These are phyloP conservation scores for Bipolaris zeicola DNA, from an alignment of 2,329 filamentous ascomycete genomes.

Conservation along the genomic window DNA sequence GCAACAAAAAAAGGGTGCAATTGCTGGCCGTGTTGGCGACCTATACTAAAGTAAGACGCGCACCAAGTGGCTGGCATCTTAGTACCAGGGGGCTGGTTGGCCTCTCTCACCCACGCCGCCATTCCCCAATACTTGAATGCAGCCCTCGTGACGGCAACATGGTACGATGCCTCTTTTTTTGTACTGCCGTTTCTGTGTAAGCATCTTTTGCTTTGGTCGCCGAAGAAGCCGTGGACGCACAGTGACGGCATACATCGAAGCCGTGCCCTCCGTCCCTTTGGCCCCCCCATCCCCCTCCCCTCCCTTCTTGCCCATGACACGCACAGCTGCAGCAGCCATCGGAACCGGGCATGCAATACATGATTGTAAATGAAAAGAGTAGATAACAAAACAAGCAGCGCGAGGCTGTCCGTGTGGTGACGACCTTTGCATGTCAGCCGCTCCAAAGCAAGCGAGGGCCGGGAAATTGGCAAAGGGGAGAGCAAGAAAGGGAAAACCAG, in stretches of 20 bases:
- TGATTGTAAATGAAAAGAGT: not conserved
- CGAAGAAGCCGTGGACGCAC: constrained; percentile 12
- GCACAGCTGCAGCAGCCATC: not conserved
- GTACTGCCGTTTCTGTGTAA: constrained; percentile 7
- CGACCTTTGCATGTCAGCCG: constrained; percentile 1
- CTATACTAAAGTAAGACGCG: not conserved
- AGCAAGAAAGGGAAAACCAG: constrained; percentile 1
- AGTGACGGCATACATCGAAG: constrained; percentile 17
- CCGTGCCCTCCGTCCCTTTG: not conserved
- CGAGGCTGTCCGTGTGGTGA: constrained; percentile 4
- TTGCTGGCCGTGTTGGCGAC: constrained; percentile 5
- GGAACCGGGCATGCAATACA: not conserved
- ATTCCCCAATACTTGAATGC: constrained; percentile 19
- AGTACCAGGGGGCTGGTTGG: constrained; percentile 12
- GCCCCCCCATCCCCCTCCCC: too few species aligned
- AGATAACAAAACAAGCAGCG: not conserved
- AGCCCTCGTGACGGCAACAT: constrained; percentile 21
- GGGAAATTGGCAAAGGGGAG: constrained; percentile 25
- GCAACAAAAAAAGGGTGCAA: constrained; percentile 2
- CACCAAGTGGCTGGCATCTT: constrained; percentile 12
- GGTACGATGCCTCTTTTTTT: constrained; percentile 15
- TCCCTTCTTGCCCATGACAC: not conserved
- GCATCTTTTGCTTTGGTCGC: constrained; percentile 12
- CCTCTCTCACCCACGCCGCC: constrained; percentile 24
- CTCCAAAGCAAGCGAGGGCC: constrained; percentile 11